phyloP scores from a whole-genome alignment of 2,329 filamentous ascomycete genomes.

The Verticillium klebahnii region DNA sequence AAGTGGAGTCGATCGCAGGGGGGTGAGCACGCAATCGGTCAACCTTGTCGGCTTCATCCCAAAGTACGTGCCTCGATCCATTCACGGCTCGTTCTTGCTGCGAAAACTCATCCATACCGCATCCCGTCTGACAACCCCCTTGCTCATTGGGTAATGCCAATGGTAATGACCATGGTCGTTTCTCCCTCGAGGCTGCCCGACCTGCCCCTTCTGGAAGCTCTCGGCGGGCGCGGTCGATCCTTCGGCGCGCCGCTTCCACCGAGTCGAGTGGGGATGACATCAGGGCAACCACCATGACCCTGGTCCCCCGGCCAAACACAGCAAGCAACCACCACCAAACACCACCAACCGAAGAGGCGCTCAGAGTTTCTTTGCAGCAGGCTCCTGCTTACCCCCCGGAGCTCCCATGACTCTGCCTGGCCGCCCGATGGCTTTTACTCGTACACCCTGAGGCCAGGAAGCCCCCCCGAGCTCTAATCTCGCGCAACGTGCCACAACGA shows the following conservation, averaged over 20 bases:
- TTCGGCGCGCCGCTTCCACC: not conserved
- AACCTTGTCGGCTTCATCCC: not conserved
- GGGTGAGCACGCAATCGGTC: constrained; percentile 1
- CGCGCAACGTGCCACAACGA: not conserved
- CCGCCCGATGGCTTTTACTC: not conserved
- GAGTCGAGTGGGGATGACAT: not conserved
- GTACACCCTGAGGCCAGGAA: not conserved
- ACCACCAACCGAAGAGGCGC: not conserved
- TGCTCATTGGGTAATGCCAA: not conserved
- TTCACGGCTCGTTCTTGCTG: not conserved
- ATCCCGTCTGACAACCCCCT: not conserved
- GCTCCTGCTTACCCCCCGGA: not conserved
- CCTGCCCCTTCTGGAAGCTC: not conserved
- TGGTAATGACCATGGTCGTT: not conserved
- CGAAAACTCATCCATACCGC: not conserved
- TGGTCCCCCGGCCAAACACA: not conserved
- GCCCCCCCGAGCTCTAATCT: not conserved
- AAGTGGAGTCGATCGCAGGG: not conserved
- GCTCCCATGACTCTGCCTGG: not conserved
- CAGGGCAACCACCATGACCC: not conserved
- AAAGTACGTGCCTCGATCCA: not conserved
- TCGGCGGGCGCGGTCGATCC: not conserved
- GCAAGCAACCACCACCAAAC: not conserved
- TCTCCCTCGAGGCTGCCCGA: not conserved
- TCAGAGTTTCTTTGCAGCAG: not conserved